Conservation (phyloP, 2,329 filamentous ascomycete genomes). For the Alternaria sp. region DNA sequence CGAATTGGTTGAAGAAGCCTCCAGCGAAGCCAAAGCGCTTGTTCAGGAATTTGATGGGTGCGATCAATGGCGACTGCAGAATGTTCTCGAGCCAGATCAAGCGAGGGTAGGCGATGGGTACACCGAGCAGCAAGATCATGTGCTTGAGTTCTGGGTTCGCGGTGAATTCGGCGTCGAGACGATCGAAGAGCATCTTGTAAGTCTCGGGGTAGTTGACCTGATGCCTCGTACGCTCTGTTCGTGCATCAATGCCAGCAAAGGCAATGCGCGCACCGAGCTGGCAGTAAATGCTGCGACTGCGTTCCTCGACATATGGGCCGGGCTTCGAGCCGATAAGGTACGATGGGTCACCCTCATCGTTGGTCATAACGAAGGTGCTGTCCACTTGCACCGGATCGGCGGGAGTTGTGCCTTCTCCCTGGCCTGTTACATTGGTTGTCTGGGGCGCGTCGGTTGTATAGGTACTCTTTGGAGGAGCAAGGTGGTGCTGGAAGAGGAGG, state of each 20-base stretch:
- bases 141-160: conserved; percentile 66
- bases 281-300: conserved; percentile 66
- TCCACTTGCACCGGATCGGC: conserved; percentile 74
- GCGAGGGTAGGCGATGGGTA: conserved; percentile 74
- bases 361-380: conserved; percentile 72
- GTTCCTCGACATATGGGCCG: conserved; percentile 70
- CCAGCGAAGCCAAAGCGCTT: conserved; percentile 87
- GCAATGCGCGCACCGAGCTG: conserved; percentile 70
- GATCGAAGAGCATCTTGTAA: conserved; percentile 65
- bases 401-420: conserved; percentile 62
- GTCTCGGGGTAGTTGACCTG: conserved; percentile 85
- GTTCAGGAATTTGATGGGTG: conserved; percentile 86
- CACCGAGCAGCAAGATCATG: conserved; percentile 67
- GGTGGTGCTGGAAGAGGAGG: conserved; percentile 73
- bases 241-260: conserved; percentile 65
- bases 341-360: conserved; percentile 66
- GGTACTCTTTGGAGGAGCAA: conserved; percentile 82
- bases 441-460: conserved; percentile 76
- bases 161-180: conserved; percentile 59
- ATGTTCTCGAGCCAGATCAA: conserved; percentile 98
- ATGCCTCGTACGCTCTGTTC: conserved; percentile 81
- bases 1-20: conserved; percentile 89
- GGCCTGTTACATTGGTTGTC: conserved; percentile 55
- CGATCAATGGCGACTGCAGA: conserved; percentile 82
- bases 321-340: conserved; percentile 80